phyloP scores from a whole-genome alignment of 768 basidiomycete genomes.

The Amyloporia xantha region DNA sequence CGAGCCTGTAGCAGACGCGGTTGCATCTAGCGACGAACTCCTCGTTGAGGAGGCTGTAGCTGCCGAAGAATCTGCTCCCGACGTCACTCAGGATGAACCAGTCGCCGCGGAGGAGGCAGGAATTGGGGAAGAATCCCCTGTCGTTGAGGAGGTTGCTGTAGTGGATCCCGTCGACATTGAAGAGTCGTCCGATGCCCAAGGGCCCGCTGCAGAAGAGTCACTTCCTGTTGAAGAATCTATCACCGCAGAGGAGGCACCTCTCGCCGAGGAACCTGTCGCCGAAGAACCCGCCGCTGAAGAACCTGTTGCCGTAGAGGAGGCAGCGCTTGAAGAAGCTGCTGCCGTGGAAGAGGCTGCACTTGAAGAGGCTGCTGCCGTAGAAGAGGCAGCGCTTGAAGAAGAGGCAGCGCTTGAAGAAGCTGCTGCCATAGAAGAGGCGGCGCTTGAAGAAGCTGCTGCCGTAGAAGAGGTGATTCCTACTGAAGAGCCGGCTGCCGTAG shows the following conservation, averaged over 20 bases:
- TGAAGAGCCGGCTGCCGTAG: neutral
- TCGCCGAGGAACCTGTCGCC: neutral
- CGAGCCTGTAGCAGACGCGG: too few species aligned
- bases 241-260: neutral
- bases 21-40: too few species aligned
- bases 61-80: neutral
- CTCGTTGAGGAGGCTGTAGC: neutral
- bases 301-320: neutral
- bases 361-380: neutral
- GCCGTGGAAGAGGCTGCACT: neutral
- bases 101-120: neutral
- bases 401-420: neutral
- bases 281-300: conserved; percentile 3
- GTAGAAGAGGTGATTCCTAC: neutral
- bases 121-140: neutral
- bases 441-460: neutral
- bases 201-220: neutral
- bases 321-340: conserved; percentile 1
- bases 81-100: neutral
- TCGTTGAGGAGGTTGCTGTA: neutral
- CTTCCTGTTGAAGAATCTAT: neutral
- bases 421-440: neutral
- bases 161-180: conserved; percentile 4
- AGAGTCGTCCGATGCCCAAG: conserved; percentile 1
- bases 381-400: conserved; percentile 1